Evolutionary conservation across 257 asterid species (phyloP).

Genomic region (Handroanthus guayacan): DNA sequence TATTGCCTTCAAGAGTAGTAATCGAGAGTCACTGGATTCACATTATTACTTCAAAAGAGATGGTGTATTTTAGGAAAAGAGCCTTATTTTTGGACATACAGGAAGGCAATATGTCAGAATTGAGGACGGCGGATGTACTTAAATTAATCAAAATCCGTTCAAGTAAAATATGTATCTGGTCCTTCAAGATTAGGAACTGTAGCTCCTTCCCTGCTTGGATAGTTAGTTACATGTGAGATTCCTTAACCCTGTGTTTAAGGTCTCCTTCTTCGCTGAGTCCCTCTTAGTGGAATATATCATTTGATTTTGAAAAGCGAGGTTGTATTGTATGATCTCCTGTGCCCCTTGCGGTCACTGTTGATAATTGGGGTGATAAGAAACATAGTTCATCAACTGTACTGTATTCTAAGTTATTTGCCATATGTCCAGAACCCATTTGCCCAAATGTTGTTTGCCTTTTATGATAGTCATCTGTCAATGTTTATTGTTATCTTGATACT

Average conservation of each 20-base stretch:
- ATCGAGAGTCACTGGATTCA: neutral
- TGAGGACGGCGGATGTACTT: neutral
- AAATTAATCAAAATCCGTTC: neutral
- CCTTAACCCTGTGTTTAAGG: constrained; percentile 1
- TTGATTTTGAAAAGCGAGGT: constrained; percentile 9
- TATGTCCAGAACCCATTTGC: neutral
- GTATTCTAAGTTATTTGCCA: constrained; percentile 1
- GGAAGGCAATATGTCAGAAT: neutral
- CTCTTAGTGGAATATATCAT: constrained; percentile 2
- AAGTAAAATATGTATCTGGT: neutral
- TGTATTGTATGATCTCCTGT: neutral
- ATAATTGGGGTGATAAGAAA: neutral
- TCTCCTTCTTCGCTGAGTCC: neutral
- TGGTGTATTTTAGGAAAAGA: neutral
- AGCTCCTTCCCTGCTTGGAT: neutral
- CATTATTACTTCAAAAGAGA: neutral
- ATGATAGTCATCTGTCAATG: neutral
- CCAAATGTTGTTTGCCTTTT: constrained; percentile 25
- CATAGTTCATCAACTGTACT: neutral
- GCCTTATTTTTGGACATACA: neutral
- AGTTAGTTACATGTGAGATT: neutral
- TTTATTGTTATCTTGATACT: constrained; percentile 11
- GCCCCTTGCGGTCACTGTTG: neutral
- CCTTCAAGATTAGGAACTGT: neutral
- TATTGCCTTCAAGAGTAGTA: neutral